phyloP scores from a whole-genome alignment of 2,329 filamentous ascomycete genomes.

The Colletotrichum lini region DNA sequence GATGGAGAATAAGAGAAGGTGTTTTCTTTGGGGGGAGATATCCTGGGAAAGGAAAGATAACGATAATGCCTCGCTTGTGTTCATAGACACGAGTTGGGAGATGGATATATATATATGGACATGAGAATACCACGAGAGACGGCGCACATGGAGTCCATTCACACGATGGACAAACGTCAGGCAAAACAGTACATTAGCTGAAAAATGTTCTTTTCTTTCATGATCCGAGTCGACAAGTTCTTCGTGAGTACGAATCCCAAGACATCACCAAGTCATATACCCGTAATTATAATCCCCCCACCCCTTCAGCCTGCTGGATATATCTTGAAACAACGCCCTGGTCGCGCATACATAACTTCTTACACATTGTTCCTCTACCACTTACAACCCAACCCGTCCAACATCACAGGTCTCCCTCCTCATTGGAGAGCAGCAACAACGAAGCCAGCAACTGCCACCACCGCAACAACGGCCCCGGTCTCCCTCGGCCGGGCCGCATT shows the following conservation, averaged over 20 bases:
- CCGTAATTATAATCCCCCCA: neutral
- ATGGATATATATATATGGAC: neutral
- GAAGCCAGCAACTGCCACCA: conserved; percentile 28
- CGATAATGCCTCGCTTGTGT: conserved; percentile 16
- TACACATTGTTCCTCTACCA: too few relatives aligned
- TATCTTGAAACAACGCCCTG: too few relatives aligned
- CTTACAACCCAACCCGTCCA: too few relatives aligned
- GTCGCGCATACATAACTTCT: too few relatives aligned
- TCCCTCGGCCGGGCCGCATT: conserved; percentile 30
- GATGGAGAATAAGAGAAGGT: neutral
- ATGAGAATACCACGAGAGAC: conserved; percentile 5
- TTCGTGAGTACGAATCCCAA: neutral
- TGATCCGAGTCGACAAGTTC: too few relatives aligned
- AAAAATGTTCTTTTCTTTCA: neutral
- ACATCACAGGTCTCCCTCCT: too few relatives aligned
- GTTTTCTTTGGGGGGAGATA: neutral
- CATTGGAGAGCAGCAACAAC: conserved; percentile 30
- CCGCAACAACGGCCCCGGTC: conserved; percentile 29
- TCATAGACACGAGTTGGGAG: neutral
- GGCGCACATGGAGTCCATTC: conserved; percentile 4
- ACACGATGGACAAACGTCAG: neutral
- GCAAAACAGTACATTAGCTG: neutral
- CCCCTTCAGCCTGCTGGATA: too few relatives aligned
- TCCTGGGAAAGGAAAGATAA: neutral
- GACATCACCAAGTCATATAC: neutral